phyloP scores from a whole-genome alignment of 805 yeast genomes.

The Kazachstania bromeliacearum region DNA sequence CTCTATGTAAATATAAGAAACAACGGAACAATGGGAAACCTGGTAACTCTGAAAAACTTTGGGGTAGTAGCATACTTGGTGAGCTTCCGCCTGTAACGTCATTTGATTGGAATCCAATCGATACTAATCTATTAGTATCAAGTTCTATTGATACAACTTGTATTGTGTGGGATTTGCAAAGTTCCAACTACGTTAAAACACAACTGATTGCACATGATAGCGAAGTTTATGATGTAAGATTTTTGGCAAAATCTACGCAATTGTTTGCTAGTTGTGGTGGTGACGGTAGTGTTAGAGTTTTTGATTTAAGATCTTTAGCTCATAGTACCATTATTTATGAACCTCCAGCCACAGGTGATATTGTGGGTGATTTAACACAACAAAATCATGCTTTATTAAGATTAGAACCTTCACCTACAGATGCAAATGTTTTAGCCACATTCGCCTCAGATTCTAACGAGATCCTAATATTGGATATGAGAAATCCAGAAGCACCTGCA shows the following conservation, averaged over 20 bases:
- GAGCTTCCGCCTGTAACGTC: conserved; percentile 81
- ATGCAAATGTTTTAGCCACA: conserved; percentile 77
- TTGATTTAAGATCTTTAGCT: conserved; percentile 80
- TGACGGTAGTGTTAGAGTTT: conserved; percentile 89
- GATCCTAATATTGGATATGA: conserved; percentile 66
- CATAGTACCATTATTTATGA: conserved; percentile 94
- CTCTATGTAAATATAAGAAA: conserved; percentile 35
- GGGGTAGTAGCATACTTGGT: conserved; percentile 12
- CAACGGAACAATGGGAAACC: conserved; percentile 32
- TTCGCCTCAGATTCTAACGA: conserved; percentile 60
- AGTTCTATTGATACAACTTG: conserved; percentile 94
- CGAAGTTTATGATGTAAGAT: conserved; percentile 88
- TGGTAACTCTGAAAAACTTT: not conserved
- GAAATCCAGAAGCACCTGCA: conserved; percentile 80
- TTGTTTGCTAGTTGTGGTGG: conserved; percentile 89
- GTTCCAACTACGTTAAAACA: conserved; percentile 59
- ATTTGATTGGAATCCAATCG: conserved; percentile 81
- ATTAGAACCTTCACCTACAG: conserved; percentile 67
- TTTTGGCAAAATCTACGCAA: conserved; percentile 56
- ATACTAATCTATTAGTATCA: conserved; percentile 64
- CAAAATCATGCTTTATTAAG: conserved; percentile 56
- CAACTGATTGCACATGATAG: conserved; percentile 94
- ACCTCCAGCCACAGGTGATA: conserved; percentile 34
- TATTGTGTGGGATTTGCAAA: conserved; percentile 75
- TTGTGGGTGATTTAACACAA: conserved; percentile 2